Conservation (phyloP, 352 stramenopile species). For the Pythium myriotylum region DNA sequence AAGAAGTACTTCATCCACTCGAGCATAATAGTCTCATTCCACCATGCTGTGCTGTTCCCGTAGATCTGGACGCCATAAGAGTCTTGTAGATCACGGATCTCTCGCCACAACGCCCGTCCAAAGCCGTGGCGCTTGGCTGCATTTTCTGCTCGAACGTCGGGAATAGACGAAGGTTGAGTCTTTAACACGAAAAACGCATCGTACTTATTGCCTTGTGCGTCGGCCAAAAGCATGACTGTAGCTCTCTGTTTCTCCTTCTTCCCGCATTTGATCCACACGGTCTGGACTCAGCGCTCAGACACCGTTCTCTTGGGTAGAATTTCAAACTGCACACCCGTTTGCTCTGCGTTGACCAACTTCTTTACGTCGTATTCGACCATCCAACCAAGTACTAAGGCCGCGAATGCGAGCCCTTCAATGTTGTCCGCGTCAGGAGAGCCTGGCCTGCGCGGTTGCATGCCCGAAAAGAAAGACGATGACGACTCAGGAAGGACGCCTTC, state of each 20-base stretch:
- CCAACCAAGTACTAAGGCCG: neutral
- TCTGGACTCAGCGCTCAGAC: neutral
- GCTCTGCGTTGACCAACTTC: neutral
- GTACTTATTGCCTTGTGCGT: neutral
- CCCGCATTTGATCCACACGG: neutral
- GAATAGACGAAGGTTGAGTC: neutral
- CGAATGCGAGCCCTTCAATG: neutral
- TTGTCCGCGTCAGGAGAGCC: neutral
- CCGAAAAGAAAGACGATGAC: neutral
- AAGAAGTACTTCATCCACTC: neutral
- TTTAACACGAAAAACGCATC: neutral
- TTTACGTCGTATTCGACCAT: neutral
- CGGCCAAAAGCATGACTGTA: neutral
- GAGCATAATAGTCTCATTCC: neutral
- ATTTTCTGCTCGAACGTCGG: neutral
- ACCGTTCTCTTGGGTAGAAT: neutral
- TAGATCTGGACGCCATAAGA: neutral
- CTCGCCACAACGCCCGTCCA: neutral
- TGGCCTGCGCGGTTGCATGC: neutral
- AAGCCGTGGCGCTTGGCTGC: neutral
- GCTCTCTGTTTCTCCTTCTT: neutral
- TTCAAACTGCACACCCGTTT: neutral
- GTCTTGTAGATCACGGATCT: neutral
- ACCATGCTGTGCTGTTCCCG: neutral
- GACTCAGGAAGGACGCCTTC: conserved; percentile 10